Percentiles rank a stretch among this genome's conserved stretches.
These are phyloP conservation scores for Sporothrix pseudoabietina DNA, from an alignment of 2,329 filamentous ascomycete genomes.

Conservation along the genomic window DNA sequence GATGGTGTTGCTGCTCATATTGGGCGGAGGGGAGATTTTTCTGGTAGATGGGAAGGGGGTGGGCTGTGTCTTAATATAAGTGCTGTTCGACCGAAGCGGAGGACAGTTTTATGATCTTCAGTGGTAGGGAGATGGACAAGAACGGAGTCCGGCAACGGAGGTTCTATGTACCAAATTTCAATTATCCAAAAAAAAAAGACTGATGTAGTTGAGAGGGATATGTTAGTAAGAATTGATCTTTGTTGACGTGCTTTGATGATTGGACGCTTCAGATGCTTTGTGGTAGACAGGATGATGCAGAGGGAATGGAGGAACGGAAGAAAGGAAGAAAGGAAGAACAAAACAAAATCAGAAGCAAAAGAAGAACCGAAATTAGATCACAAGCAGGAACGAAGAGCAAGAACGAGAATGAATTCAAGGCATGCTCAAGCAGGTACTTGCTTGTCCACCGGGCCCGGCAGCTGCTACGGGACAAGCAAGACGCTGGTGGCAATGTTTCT, in stretches of 20 bases:
- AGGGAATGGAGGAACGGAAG: neutral
- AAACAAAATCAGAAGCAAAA: neutral
- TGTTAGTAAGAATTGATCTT: neutral
- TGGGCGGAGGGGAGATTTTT: neutral
- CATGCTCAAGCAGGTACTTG: neutral
- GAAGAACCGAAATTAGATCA: neutral
- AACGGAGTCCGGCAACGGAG: neutral
- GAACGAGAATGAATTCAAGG: neutral
- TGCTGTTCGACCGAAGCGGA: neutral
- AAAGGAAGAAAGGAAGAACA: neutral
- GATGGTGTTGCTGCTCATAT: conserved; percentile 44
- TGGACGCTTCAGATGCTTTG: neutral
- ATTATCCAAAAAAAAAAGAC: neutral
- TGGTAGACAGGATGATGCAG: neutral
- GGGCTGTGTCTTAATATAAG: neutral
- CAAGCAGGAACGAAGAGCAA: neutral
- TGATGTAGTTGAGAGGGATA: neutral
- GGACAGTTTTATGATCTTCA: neutral
- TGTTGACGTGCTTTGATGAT: neutral
- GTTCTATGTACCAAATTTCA: neutral
- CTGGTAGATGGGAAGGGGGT: neutral
- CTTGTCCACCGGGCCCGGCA: neutral
- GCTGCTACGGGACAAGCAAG: neutral
- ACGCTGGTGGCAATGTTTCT: neutral
- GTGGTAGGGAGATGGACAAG: neutral